Conservation (phyloP, 345 rosid genomes). For the Psidium friedrichsthalianum region DNA sequence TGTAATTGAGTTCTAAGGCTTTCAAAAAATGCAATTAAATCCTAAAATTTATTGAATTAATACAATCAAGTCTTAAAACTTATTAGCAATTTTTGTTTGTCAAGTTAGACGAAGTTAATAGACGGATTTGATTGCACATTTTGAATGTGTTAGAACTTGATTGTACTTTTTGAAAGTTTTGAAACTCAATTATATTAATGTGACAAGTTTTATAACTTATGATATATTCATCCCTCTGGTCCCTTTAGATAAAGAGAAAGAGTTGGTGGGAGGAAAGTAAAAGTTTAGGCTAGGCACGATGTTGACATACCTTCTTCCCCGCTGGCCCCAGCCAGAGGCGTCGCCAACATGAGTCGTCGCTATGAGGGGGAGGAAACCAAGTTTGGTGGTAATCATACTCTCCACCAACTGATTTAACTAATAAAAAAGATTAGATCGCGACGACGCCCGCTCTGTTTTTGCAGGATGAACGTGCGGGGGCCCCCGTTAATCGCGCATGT, state of each 20-base stretch:
- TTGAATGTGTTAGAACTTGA: neutral
- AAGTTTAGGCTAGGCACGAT: neutral
- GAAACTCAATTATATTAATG: rapidly evolving
- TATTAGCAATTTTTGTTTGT: neutral
- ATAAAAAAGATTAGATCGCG: neutral
- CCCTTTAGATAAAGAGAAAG: neutral
- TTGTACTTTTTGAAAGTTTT: neutral
- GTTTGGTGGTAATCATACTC: neutral
- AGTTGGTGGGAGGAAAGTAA: neutral
- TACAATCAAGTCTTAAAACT: no score
- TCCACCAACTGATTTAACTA: neutral
- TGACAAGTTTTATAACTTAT: neutral
- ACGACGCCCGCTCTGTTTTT: neutral
- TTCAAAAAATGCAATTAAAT: no score
- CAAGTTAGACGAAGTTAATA: rapidly evolving
- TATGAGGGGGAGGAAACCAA: neutral
- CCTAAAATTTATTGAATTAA: no score
- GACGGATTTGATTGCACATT: neutral
- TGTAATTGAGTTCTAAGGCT: no score
- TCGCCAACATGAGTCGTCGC: neutral
- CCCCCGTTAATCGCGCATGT: neutral
- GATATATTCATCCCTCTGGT: no score
- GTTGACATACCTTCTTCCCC: neutral
- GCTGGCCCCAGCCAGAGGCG: neutral
- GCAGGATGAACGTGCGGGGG: neutral